A percentile compares a stretch with the other conserved stretches of the same genome.
phyloP scores from a whole-genome alignment of 2,329 filamentous ascomycete species.

The Rasamsonia emersonii region DNA sequence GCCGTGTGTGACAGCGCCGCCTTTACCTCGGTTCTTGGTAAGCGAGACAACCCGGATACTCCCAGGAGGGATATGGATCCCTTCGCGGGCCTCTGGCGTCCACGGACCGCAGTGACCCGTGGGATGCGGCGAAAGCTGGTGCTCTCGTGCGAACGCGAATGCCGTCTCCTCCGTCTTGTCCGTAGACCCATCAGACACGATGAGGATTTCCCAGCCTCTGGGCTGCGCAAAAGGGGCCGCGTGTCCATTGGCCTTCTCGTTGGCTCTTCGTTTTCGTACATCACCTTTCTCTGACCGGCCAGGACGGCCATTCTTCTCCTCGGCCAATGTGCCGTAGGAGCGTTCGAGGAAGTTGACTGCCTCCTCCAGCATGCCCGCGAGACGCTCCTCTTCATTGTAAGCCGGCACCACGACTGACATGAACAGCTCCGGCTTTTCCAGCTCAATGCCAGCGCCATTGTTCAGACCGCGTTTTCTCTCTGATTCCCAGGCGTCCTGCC shows the following conservation, averaged over 20 bases:
- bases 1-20: constrained; percentile 88
- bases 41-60: constrained; percentile 72
- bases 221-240: constrained; percentile 20
- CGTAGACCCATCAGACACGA: constrained; percentile 82
- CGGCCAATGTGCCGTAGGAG: constrained; percentile 54
- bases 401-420: constrained; percentile 90
- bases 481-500: constrained; percentile 68
- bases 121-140: constrained; percentile 46
- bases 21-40: constrained; percentile 81
- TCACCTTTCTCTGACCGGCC: constrained; percentile 3
- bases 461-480: constrained; percentile 46
- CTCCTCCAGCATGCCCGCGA: constrained; percentile 80
- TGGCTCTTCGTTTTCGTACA: constrained; percentile 9
- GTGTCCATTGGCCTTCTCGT: constrained; percentile 28
- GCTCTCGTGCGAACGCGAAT: constrained; percentile 66
- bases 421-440: constrained; percentile 70
- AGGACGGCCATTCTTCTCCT: constrained; percentile 1
- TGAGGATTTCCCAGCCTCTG: constrained; percentile 79
- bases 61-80: constrained; percentile 59
- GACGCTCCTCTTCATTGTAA: constrained; percentile 83
- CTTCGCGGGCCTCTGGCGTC: constrained; percentile 36
- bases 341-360: constrained; percentile 77
- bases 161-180: constrained; percentile 75
- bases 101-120: constrained; percentile 43
- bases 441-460: constrained; percentile 34